phyloP scores from a whole-genome alignment of 2,329 filamentous ascomycete species.

The Zymoseptoria tritici region DNA sequence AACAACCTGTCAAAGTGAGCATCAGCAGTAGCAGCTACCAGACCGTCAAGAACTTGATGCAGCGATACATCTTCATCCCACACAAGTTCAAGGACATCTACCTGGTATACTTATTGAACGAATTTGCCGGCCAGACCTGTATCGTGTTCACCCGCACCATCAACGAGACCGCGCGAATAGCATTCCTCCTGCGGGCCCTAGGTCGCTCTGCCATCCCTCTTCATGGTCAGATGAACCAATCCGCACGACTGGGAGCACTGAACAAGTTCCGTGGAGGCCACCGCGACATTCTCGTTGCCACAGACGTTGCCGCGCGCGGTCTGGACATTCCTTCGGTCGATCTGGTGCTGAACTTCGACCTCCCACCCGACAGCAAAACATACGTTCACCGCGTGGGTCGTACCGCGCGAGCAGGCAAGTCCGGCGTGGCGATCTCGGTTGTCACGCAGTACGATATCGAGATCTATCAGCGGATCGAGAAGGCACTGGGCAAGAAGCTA shows the following conservation, averaged over 20 bases:
- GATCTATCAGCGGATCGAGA: slow-evolving; percentile 73
- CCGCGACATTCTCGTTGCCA: slow-evolving; percentile 84
- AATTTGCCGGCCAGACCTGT: slow-evolving; percentile 74
- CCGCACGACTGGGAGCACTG: slow-evolving; percentile 74
- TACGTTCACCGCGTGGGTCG: slow-evolving; percentile 86
- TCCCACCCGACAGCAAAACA: slow-evolving; percentile 79
- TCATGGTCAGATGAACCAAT: slow-evolving; percentile 86
- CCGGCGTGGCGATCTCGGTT: slow-evolving; percentile 70
- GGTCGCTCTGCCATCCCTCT: slow-evolving; percentile 88
- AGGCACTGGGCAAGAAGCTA: slow-evolving; percentile 70
- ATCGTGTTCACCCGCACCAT: slow-evolving; percentile 93
- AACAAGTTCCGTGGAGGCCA: slow-evolving; percentile 78
- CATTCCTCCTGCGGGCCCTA: slow-evolving; percentile 73
- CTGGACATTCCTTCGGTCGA: slow-evolving; percentile 91
- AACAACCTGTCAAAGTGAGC: slow-evolving; percentile 74
- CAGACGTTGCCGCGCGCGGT: slow-evolving; percentile 88
- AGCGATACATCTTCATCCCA: slow-evolving; percentile 80
- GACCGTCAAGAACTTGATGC: slow-evolving; percentile 80
- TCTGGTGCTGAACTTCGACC: slow-evolving; percentile 75
- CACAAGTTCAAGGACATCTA: slow-evolving; percentile 85
- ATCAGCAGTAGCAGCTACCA: slow-evolving; percentile 80
- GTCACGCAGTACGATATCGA: slow-evolving; percentile 85
- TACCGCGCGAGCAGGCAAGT: slow-evolving; percentile 79
- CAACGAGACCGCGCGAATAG: slow-evolving; percentile 78
- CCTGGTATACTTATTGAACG: slow-evolving; percentile 77